Conservation (phyloP, 2,329 filamentous ascomycete species). For the Thielaviopsis ethacetica region DNA sequence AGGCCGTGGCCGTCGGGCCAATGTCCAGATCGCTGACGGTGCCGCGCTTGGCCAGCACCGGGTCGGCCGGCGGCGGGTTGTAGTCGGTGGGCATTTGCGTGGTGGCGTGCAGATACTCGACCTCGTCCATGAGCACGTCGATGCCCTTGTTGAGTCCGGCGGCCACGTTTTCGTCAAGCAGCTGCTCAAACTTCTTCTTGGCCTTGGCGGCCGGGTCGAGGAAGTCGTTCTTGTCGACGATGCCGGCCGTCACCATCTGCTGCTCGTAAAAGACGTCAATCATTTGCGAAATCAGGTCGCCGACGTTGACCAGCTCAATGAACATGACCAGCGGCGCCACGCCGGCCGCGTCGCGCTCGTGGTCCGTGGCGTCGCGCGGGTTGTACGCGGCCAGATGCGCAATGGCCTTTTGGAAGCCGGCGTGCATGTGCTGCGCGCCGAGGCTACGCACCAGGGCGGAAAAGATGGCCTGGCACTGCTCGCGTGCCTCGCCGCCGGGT, state of each 20-base stretch:
- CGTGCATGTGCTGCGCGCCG: slow-evolving; percentile 71
- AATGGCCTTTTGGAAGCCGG: slow-evolving; percentile 88
- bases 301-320: slow-evolving; percentile 92
- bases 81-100: slow-evolving; percentile 78
- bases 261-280: slow-evolving; percentile 97
- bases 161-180: slow-evolving; percentile 92
- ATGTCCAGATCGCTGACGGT: slow-evolving; percentile 24
- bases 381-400: slow-evolving; percentile 83
- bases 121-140: slow-evolving; percentile 94
- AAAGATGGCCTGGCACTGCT: slow-evolving; percentile 84
- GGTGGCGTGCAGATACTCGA: slow-evolving; percentile 86
- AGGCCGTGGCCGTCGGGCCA: slow-evolving; percentile 65
- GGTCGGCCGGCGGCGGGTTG: slow-evolving; percentile 43
- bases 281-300: slow-evolving; percentile 97
- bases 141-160: slow-evolving; percentile 95
- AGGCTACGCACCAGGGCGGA: slow-evolving; percentile 69
- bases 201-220: slow-evolving; percentile 79
- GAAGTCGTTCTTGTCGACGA: slow-evolving; percentile 88
- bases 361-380: slow-evolving; percentile 62
- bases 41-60: slow-evolving; percentile 12
- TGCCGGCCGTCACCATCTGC: slow-evolving; percentile 65
- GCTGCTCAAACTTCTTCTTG: slow-evolving; percentile 97
- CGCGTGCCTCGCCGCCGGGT: slow-evolving; percentile 64
- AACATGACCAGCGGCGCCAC: slow-evolving; percentile 91
- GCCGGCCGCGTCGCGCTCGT: slow-evolving; percentile 38